phyloP scores from a whole-genome alignment of 257 asterid species.

The Anisodus acutangulus region DNA sequence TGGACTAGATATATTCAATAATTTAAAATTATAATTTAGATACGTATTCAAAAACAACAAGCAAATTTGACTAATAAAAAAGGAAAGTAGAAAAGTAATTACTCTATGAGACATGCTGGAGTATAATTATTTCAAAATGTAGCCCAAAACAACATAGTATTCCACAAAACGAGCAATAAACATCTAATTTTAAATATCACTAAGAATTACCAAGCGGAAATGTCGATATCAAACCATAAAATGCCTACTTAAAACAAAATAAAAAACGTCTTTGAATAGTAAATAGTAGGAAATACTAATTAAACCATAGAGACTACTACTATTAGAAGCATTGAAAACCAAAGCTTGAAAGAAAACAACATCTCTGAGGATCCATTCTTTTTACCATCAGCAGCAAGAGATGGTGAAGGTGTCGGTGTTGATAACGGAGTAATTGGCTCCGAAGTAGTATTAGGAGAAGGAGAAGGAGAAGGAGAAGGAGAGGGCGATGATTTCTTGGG shows the following conservation, averaged over 20 bases:
- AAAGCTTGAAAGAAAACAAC: background rate
- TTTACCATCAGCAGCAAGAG: background rate
- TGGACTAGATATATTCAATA: too few relatives aligned
- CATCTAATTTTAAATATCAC: background rate
- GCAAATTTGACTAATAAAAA: too few relatives aligned
- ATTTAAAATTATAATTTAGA: too few relatives aligned
- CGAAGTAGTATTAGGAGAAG: background rate
- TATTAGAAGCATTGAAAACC: background rate
- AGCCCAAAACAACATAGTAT: background rate
- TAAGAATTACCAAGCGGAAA: background rate
- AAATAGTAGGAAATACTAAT: background rate
- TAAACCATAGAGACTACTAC: background rate
- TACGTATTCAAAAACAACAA: too few relatives aligned
- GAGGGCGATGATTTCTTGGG: background rate
- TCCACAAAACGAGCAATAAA: background rate
- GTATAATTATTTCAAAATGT: background rate
- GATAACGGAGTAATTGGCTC: constrained; percentile 10
- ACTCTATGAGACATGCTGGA: too few relatives aligned
- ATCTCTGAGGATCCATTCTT: background rate
- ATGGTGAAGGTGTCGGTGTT: background rate
- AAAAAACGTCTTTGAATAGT: background rate
- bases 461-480: background rate
- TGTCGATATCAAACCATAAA: background rate
- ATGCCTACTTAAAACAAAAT: background rate
- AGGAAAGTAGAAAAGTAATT: too few relatives aligned